Evolutionary conservation across 2,329 filamentous ascomycete genomes (phyloP).

Genomic region (Phoma sp.): DNA sequence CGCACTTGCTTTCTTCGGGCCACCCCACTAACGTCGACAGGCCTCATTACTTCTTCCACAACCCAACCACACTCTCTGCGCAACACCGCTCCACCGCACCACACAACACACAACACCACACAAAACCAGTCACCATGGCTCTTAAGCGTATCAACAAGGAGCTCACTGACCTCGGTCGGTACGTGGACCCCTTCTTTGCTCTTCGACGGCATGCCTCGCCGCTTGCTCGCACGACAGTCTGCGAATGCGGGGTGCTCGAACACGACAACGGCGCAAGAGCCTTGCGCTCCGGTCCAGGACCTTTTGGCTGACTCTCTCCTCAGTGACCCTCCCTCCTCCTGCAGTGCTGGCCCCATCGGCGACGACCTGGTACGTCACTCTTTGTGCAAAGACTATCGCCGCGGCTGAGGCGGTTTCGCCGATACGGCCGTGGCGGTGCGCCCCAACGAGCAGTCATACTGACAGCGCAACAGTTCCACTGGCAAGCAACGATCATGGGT

Average conservation of each 20-base stretch:
- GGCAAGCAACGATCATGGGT: constrained; percentile 99
- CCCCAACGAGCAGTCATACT: constrained; percentile 36
- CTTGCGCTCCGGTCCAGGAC: constrained; percentile 16
- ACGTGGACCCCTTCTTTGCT: constrained; percentile 42
- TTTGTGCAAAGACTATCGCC: constrained; percentile 27
- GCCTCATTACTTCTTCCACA: constrained; percentile 40
- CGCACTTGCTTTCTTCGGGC: constrained; percentile 42
- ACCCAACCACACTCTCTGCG: constrained; percentile 37
- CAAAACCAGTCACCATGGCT: constrained; percentile 66
- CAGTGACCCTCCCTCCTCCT: constrained; percentile 97
- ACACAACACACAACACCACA: constrained; percentile 31
- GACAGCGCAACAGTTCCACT: constrained; percentile 80
- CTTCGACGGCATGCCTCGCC: constrained; percentile 16
- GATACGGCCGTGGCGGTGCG: constrained; percentile 16
- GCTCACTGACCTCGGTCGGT: constrained; percentile 89
- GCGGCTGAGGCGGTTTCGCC: constrained; percentile 42
- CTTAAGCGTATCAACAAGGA: constrained; percentile 96
- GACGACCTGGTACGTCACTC: constrained; percentile 88
- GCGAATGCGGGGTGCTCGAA: constrained; percentile 41
- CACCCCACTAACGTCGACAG: constrained; percentile 39
- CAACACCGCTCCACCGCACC: constrained; percentile 20
- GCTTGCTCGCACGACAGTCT: constrained; percentile 50
- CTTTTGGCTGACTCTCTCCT: constrained; percentile 42
- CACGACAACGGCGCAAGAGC: constrained; percentile 21
- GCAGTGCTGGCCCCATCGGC: constrained; percentile 94